Conservation (phyloP, 2,329 filamentous ascomycete species). For the Monilinia laxa region DNA sequence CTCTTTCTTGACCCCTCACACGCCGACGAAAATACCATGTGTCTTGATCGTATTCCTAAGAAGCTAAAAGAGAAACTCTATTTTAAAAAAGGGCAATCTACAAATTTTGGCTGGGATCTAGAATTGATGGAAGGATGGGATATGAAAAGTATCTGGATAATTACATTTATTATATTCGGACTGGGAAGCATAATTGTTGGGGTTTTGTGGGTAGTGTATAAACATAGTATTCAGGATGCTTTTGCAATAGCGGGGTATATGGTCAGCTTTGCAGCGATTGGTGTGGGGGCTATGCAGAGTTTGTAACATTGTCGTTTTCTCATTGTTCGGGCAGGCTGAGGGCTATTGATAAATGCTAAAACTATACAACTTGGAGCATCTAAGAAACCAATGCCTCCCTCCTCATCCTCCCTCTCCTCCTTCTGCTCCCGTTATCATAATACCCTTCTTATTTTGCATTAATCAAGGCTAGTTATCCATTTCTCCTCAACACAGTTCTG, state of each 20-base stretch:
- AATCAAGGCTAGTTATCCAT: not conserved
- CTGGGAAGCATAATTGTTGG: conserved; percentile 29
- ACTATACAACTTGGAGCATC: not conserved
- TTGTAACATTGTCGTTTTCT: not conserved
- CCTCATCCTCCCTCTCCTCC: too few relatives aligned
- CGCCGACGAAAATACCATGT: conserved; percentile 25
- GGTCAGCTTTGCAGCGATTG: conserved; percentile 29
- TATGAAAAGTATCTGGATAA: conserved; percentile 28
- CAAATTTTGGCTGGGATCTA: conserved; percentile 32
- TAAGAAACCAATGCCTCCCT: too few relatives aligned
- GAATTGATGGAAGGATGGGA: conserved; percentile 32
- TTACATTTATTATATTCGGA: conserved; percentile 28
- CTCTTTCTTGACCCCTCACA: conserved; percentile 28
- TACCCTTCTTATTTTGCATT: not conserved
- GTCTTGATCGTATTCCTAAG: conserved; percentile 31
- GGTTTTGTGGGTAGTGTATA: conserved; percentile 26
- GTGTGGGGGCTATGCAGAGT: conserved; percentile 40
- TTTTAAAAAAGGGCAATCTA: conserved; percentile 22
- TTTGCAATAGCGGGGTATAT: conserved; percentile 31
- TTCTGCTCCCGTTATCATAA: not conserved
- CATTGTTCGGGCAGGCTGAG: not conserved
- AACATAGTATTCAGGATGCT: conserved; percentile 32
- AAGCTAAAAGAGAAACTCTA: conserved; percentile 31
- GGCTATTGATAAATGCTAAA: not conserved
- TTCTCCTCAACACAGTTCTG: not conserved